A percentile compares a stretch with the other conserved stretches of the same genome.
Conservation (phyloP, 179 eudicot species). For the Pouteria campechiana region DNA sequence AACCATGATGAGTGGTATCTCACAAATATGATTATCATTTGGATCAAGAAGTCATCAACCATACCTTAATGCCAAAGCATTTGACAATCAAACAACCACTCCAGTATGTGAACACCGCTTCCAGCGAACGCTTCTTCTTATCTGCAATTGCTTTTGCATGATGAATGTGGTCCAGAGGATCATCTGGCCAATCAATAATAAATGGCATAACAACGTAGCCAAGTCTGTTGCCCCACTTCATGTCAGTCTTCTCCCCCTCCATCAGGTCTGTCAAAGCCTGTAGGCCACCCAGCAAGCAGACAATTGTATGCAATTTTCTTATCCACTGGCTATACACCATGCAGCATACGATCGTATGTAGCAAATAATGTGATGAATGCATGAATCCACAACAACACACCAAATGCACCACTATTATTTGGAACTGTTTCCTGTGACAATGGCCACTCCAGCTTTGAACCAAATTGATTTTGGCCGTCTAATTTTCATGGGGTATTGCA, state of each 20-base stretch:
- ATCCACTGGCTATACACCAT: no score
- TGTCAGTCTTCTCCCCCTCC: constrained; percentile 35
- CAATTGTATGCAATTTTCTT: no score
- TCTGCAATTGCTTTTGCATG: constrained; percentile 48
- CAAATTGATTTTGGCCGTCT: no score
- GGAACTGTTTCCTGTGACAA: no score
- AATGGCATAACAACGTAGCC: constrained; percentile 50
- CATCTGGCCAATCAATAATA: constrained; percentile 30
- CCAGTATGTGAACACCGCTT: constrained; percentile 25
- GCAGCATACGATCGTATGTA: no score
- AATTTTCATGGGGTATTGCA: no score
- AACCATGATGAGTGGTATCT: no score
- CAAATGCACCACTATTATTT: no score
- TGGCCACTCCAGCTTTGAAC: no score
- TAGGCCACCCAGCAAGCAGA: not conserved
- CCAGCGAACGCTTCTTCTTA: constrained; percentile 54
- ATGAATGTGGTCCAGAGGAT: constrained; percentile 50
- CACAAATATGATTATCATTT: no score
- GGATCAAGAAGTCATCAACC: not conserved
- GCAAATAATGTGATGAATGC: no score
- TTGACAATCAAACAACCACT: constrained; percentile 18
- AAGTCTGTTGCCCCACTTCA: constrained; percentile 58
- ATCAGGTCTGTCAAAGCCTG: constrained; percentile 54
- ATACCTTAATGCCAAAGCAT: constrained; percentile 26
- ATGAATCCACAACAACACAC: no score